Evolutionary conservation across 225 moss, liverwort and hornwort species (phyloP).

Genomic region (Takakia lepidozioides): DNA sequence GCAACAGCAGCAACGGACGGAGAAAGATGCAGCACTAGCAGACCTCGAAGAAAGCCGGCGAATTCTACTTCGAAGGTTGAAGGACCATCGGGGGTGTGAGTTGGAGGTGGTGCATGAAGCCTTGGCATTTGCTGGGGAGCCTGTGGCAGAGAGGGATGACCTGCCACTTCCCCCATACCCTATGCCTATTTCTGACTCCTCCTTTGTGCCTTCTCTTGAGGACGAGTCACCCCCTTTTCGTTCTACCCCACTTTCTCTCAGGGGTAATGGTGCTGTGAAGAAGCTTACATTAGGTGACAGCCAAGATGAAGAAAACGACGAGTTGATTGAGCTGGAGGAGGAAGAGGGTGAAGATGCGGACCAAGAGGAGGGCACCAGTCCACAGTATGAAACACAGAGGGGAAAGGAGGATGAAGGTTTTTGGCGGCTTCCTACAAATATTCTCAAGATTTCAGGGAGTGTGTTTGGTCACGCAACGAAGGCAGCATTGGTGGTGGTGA

Average conservation of each 20-base stretch:
- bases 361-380: slow-evolving; percentile 30
- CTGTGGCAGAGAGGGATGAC: slow-evolving; percentile 79
- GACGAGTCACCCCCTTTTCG: slow-evolving; percentile 36
- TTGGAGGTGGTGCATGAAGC: slow-evolving; percentile 95
- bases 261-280: slow-evolving; percentile 49
- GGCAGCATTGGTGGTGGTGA: slow-evolving; percentile 62
- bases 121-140: slow-evolving; percentile 92
- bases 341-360: slow-evolving; percentile 26
- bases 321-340: slow-evolving; percentile 12
- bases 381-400: slow-evolving; percentile 27
- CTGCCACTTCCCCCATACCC: slow-evolving; percentile 84
- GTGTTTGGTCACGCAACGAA: slow-evolving; percentile 57
- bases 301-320: slow-evolving; percentile 19
- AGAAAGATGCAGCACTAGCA: slow-evolving; percentile 78
- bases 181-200: slow-evolving; percentile 39
- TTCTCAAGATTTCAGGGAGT: slow-evolving; percentile 12
- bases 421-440: too few species aligned
- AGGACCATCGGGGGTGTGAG: slow-evolving; percentile 82
- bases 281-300: slow-evolving; percentile 41
- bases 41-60: slow-evolving; percentile 87
- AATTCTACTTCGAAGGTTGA: slow-evolving; percentile 61
- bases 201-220: slow-evolving; percentile 32
- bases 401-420: slow-evolving; percentile 9
- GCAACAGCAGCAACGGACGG: slow-evolving; percentile 80
- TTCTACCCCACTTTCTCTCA: slow-evolving; percentile 23